Evolutionary conservation across 257 asterid genomes (phyloP), one percentile per base, ranked within the genome.

Genomic region (Ilex asprella): DNA sequence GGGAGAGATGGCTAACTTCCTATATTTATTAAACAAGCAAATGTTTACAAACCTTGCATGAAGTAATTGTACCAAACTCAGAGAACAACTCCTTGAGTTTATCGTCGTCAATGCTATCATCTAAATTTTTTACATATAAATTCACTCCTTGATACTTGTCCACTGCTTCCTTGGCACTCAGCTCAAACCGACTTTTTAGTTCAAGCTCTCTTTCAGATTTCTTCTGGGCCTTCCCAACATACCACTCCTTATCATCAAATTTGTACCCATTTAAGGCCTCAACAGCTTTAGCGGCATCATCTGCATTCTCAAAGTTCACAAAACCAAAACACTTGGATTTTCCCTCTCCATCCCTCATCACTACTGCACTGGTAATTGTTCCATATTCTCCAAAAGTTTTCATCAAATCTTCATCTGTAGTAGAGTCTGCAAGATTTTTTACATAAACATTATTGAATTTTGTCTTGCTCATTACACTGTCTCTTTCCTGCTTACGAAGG

Each of bases 161-260:
- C 30, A 75, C 82, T 16, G 78, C 73, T 71, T 80, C 89, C 70
- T 67, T 76, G 2, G 73, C 63, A 7, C 44, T 76, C 60, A 78
- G 84, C 72, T 83, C 84, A 75, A 70, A 74, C 16, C 61, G 70
- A 29, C 62, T 60, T 62, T 69, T 83, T 10, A 83, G 72, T 55
- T 83, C 89, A 47, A 73, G 86, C 67, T 80, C 86, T 60, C 89
- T 83, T 67, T 83, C 86, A 31, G 73, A 73, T 56, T 83, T 83
- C 66, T 75, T 83, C 59, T 83, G 86, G 54, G 86, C 86, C 70
- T 73, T 83, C 16, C 86, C 86, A 44, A 80, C 89, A 64, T 75
- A 83, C 84, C 77, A 78, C 67, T 83, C 89, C 64, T 78, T 74
- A 39, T 75, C 82, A 39, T 66, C 86, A 66, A 77, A 57, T 56